Percentiles rank a stretch among this genome's conserved stretches.
Evolutionary conservation across 2,329 filamentous ascomycete genomes (phyloP).

Genomic region (Trichoderma semiorbis): DNA sequence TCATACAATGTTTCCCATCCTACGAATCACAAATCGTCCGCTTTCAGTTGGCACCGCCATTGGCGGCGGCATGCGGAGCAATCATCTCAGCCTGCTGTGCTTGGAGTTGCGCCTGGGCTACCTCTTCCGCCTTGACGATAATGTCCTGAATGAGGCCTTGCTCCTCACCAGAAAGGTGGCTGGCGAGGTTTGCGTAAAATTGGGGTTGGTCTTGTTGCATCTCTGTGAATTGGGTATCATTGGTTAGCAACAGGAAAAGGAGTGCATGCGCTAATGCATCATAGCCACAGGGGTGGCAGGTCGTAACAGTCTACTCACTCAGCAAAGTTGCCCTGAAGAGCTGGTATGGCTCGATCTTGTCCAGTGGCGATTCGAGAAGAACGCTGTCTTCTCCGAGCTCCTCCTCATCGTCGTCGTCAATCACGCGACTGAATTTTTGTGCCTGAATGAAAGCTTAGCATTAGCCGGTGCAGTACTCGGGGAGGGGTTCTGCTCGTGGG

Average conservation of each 20-base stretch:
- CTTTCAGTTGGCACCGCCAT: slow-evolving; percentile 19
- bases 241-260: slow-evolving; percentile 25
- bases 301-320: slow-evolving; percentile 56
- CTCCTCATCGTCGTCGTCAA: slow-evolving; percentile 71
- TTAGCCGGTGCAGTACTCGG: background rate
- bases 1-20: slow-evolving; percentile 1
- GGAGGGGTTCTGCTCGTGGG: background rate
- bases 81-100: slow-evolving; percentile 24
- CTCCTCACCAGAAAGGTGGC: slow-evolving; percentile 75
- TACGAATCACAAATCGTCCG: background rate
- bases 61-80: slow-evolving; percentile 6
- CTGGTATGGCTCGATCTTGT: slow-evolving; percentile 91
- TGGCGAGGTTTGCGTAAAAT: slow-evolving; percentile 77
- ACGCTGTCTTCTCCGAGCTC: slow-evolving; percentile 91
- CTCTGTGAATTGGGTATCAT: slow-evolving; percentile 46
- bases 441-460: slow-evolving; percentile 51
- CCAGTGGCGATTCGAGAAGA: slow-evolving; percentile 86
- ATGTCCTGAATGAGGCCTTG: slow-evolving; percentile 76
- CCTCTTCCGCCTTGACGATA: slow-evolving; percentile 58
- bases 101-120: slow-evolving; percentile 30
- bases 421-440: slow-evolving; percentile 73
- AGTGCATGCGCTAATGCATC: background rate
- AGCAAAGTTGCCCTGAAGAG: slow-evolving; percentile 80
- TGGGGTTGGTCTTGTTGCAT: slow-evolving; percentile 89
- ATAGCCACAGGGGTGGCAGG: background rate